Evolutionary conservation across 805 yeast genomes (phyloP), one percentile per base, ranked within the genome.

Genomic region (Wilhelminamyces savonicus): DNA sequence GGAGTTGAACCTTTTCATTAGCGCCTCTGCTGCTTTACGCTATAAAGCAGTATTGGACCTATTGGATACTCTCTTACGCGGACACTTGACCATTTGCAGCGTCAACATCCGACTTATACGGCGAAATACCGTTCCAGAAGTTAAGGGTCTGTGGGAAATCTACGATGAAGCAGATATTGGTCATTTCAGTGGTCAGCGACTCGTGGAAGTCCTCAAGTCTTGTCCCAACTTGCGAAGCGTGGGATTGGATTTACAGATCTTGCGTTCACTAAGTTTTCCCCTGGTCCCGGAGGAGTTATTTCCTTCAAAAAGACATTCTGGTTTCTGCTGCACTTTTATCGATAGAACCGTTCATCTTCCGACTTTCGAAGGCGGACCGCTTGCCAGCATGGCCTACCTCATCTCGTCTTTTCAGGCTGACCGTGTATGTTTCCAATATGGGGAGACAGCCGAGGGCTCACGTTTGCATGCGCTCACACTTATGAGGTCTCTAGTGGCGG

Each of bases 391-490:
- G 5, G 40, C 36, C 2, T 20, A 31, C 16, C 13, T 50, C 7
- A 24, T 50, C 3, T 39, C 28, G 13, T 30, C 27, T 6, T 20
- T 46, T 12, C 27, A 34, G 5, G 39, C 46, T 3, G 34, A 24
- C 2, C 36, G 36, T 6, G 16, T 56, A 10, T 37, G 35, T 10
- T 40, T 52, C 22, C 43, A 43, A 13, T 56, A 52, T n/a, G n/a
- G n/a, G n/a, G n/a, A n/a, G n/a, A n/a, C n/a, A n/a, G n/a, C n/a
- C n/a, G n/a, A n/a, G n/a, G n/a, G n/a, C n/a, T n/a, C n/a, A n/a
- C n/a, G n/a, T n/a, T n/a, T n/a, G n/a, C n/a, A n/a, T n/a, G n/a
- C n/a, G n/a, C n/a, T n/a, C n/a, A n/a, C n/a, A n/a, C n/a, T n/a
- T n/a, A n/a, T n/a, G n/a, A n/a, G n/a, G n/a, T n/a, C n/a, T n/a